Percentiles rank a stretch among this genome's conserved stretches.
phyloP scores from a whole-genome alignment of 345 rosid species.

The Acer campestre region DNA sequence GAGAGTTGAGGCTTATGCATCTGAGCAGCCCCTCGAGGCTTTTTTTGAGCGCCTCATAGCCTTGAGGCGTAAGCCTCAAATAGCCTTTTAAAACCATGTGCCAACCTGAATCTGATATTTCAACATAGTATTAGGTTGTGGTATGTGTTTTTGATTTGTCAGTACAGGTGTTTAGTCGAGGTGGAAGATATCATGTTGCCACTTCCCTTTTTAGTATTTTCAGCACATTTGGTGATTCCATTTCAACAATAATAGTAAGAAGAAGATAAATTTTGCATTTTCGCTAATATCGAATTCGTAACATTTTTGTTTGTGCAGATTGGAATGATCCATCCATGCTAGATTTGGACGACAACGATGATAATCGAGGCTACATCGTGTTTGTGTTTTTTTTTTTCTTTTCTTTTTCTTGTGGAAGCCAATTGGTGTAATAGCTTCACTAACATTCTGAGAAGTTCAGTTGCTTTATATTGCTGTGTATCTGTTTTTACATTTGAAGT shows the following conservation, averaged over 20 bases:
- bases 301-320: constrained; percentile 19
- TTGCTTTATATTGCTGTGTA: constrained; percentile 10
- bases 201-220: neutral
- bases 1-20: too few species aligned
- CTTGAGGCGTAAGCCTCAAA: too few species aligned
- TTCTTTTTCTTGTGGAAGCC: neutral
- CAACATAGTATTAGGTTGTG: neutral
- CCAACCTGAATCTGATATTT: neutral
- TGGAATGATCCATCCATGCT: constrained; percentile 16
- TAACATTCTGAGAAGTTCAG: constrained; percentile 15
- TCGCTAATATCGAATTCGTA: neutral
- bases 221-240: neutral
- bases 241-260: neutral
- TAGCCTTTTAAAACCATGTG: too few species aligned
- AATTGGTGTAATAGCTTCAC: constrained; percentile 8
- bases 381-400: constrained; percentile 6
- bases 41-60: too few species aligned
- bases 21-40: too few species aligned
- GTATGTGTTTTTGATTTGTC: neutral
- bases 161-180: neutral
- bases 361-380: constrained; percentile 10
- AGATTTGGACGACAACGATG: constrained; percentile 12
- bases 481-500: constrained; percentile 18
- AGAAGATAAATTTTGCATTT: neutral
- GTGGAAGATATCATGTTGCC: neutral